Base-by-base conservation (phyloP, 805 yeast genomes). In the Blastobotrys parvus region DNA sequence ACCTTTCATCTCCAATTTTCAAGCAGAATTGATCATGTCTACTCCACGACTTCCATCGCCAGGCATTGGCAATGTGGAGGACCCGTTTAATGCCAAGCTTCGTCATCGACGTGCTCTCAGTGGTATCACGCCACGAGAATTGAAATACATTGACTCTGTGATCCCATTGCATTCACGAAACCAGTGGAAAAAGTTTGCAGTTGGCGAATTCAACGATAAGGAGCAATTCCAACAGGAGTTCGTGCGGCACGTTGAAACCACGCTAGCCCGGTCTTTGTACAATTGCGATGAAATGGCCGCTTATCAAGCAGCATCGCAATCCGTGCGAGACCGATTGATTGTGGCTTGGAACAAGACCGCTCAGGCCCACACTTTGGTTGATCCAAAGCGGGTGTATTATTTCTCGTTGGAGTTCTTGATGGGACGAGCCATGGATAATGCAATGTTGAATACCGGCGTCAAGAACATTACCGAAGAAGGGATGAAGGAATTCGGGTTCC, bases 351-450 rank as follows among this genome's bases (percentile, higher is more conserved):
- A 89, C 61, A 79, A 81, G 62, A 88, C 97, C 32, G 96, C 88
- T 65, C 96, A 88, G 64, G 72, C 77, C 57, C 92, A 85, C 63
- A 87, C 96, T 13, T 63, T 81, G 38, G 79, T 76, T 55, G 94
- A 84, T 58, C 84, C 82, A 39, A 88, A 88, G 66, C 71, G 97
- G 50, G 81, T 88, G 34, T 88, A 88, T 64, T 88, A 88, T 60
- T 63, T 88, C 47, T 84, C 94, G 2, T 70, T 88, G 53, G 97
- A 88, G 65, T 88, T 86, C 60, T 68, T 88, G 50, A 86, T 88
- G 95, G 97, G 97, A 36, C 76, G 95, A 57, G 95, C 96, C 38
- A 71, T 88, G 72, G 97, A 89, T 64, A 89, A 89, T 61, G 95
- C 97, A 25, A 67, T 89, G 67, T 82, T 88, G 63, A 88, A 89